Conservation (phyloP, 169 alveolate species). For the Besnoitia besnoiti region DNA sequence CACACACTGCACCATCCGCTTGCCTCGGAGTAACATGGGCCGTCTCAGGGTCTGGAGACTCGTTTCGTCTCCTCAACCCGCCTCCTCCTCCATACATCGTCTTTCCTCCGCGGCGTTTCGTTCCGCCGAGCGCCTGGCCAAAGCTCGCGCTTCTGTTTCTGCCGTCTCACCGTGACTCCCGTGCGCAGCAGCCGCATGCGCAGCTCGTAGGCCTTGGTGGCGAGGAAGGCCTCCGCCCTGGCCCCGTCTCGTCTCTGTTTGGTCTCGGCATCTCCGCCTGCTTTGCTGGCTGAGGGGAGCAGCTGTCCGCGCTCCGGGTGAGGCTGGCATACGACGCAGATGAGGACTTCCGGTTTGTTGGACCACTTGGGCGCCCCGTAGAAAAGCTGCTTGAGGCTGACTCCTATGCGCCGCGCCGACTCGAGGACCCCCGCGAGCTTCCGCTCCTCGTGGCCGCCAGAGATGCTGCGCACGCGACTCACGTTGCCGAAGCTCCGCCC, state of each 20-base stretch:
- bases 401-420: neutral
- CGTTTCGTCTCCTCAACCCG: neutral
- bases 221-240: neutral
- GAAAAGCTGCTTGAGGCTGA: neutral
- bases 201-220: neutral
- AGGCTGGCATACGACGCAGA: neutral
- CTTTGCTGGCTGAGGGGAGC: neutral
- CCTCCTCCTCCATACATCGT: neutral
- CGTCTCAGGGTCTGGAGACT: neutral
- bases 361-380: slow-evolving; percentile 16
- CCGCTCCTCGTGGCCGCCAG: slow-evolving; percentile 13
- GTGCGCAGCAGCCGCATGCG: slow-evolving; percentile 8
- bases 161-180: neutral
- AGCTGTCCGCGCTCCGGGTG: neutral
- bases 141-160: too few relatives aligned
- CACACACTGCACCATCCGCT: neutral
- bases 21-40: neutral
- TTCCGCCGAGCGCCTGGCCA: neutral
- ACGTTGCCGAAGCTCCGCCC: neutral
- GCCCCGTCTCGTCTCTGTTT: neutral
- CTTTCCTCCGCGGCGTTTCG: neutral
- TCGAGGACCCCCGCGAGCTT: neutral
- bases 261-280: neutral
- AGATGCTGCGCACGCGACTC: slow-evolving; percentile 6
- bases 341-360: neutral